Base-by-base conservation (phyloP, 139 green algal species). In the Astrephomene gubernaculifera region DNA sequence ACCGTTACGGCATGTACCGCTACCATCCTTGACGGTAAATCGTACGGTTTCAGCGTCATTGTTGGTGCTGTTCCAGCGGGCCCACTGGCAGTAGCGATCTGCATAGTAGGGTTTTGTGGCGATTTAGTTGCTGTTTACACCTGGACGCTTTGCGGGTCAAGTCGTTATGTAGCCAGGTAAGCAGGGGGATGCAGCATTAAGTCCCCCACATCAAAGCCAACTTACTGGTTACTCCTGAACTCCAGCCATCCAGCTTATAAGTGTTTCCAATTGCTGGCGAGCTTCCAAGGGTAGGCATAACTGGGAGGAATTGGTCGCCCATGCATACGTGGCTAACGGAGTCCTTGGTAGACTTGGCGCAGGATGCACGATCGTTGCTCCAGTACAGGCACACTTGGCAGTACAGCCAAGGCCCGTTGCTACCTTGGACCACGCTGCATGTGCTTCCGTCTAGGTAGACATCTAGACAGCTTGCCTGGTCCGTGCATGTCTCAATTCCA, bases 11-110 rank as follows among this genome's bases (percentile, higher is more conserved):
- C 65, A 72, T 6, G 14, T 8, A 4, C 65, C 65, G 65, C 36
- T 72, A 36, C 65, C 65, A 29, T 72, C 65, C 65, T 72, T 72
- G 65, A 72, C 36, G 35, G 65, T 72, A 17, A 72, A 72, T 2
- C 65, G 35, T 27, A 29, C 65, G 4, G 29, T 27, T n/a, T 69
- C 61, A 4, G 65, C 49, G 35, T 5, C 36, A 36, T 45, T 22
- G 65, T 72, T 49, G 17, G 12, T 72, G 35, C 65, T 49, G 65
- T 72, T 72, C 35, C 35, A 72, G 35, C 65, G 65, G 35, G 49
- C 36, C 65, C 65, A 72, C 65, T 72, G 65, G 65, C 65, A 72
- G 65, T 72, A 72, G 65, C 35, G 35, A 17, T 72, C 65, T 72
- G 61, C n/a, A n/a, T n/a, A n/a, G n/a, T n/a, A n/a, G n/a, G n/a